Conservation (phyloP, 768 basidiomycete genomes). For the Udeniomyces megalosporus region DNA sequence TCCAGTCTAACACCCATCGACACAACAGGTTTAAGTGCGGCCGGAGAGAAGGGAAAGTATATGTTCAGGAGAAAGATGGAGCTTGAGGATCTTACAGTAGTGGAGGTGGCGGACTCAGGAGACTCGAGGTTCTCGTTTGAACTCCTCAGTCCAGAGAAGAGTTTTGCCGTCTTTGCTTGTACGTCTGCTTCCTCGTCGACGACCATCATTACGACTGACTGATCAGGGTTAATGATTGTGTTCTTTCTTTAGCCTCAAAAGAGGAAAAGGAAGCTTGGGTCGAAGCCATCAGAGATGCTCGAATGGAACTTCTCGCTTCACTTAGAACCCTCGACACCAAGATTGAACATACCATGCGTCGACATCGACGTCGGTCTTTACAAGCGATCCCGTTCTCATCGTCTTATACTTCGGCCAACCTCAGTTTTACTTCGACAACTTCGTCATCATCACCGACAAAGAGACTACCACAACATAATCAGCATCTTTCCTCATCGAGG, state of each 20-base stretch:
- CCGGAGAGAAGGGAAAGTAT: slow-evolving; percentile 11
- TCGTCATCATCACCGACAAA: too few relatives aligned
- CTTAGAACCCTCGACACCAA: slow-evolving; percentile 23
- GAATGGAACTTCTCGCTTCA: slow-evolving; percentile 18
- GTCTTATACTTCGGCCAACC: neutral
- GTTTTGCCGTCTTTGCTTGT: slow-evolving; percentile 23
- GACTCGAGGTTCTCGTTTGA: slow-evolving; percentile 20
- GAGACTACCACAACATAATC: too few relatives aligned
- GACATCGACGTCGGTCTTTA: slow-evolving; percentile 12
- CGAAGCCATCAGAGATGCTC: slow-evolving; percentile 22
- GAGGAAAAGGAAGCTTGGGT: slow-evolving; percentile 23
- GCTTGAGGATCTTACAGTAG: slow-evolving; percentile 25
- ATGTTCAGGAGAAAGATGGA: slow-evolving; percentile 17
- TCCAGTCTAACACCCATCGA: neutral
- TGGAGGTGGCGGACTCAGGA: slow-evolving; percentile 14
- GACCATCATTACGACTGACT: neutral
- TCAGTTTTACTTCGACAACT: too few relatives aligned
- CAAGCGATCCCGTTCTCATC: slow-evolving; percentile 8
- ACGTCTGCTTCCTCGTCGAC: neutral
- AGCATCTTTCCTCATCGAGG: neutral
- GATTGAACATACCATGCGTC: slow-evolving; percentile 16
- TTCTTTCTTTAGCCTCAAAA: slow-evolving; percentile 8
- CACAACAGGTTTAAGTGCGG: neutral
- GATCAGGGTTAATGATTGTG: too few relatives aligned
- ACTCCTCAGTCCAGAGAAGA: slow-evolving; percentile 20